Percentiles rank a stretch among this genome's conserved stretches.
These are phyloP conservation scores for Pythium phragmitis DNA, from an alignment of 352 stramenopile genomes.

Conservation along the genomic window DNA sequence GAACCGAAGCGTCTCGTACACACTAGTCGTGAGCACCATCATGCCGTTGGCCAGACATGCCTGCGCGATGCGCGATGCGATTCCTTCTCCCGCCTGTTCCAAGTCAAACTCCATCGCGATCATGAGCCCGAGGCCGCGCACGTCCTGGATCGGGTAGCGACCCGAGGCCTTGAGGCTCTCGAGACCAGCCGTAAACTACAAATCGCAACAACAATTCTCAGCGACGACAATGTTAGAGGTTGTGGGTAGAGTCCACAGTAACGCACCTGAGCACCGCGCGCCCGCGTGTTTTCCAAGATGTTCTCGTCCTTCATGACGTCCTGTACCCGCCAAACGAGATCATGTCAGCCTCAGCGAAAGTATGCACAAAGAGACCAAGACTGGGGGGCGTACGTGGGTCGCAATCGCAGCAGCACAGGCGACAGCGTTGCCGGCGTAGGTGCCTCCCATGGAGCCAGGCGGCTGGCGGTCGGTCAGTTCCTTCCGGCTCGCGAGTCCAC, in stretches of 20 bases:
- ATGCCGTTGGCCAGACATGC: conserved; percentile 87
- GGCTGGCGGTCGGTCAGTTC: conserved; percentile 82
- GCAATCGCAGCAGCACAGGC: conserved; percentile 90
- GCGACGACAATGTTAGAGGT: background rate
- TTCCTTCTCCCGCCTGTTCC: conserved; percentile 46
- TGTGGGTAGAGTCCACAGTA: background rate
- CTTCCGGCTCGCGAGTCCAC: conserved; percentile 83
- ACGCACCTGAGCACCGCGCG: conserved; percentile 45
- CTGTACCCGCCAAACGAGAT: conserved; percentile 23
- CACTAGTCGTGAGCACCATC: conserved; percentile 90
- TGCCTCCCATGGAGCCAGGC: conserved; percentile 91
- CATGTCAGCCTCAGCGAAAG: background rate
- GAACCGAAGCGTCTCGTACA: conserved; percentile 92
- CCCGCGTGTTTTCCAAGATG: conserved; percentile 81
- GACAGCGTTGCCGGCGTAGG: conserved; percentile 92
- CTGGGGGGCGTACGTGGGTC: conserved; percentile 27
- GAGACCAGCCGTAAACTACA: conserved; percentile 70
- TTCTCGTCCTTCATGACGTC: conserved; percentile 90
- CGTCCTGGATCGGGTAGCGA: conserved; percentile 82
- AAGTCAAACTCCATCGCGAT: conserved; percentile 90
- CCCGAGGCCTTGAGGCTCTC: conserved; percentile 69
- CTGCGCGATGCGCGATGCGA: conserved; percentile 69
- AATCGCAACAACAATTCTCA: conserved; percentile 17
- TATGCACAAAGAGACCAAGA: background rate
- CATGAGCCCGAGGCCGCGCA: conserved; percentile 93